Percentiles rank a stretch among this genome's conserved stretches.
phyloP scores from a whole-genome alignment of 345 rosid genomes.

The Triadica sebifera region DNA sequence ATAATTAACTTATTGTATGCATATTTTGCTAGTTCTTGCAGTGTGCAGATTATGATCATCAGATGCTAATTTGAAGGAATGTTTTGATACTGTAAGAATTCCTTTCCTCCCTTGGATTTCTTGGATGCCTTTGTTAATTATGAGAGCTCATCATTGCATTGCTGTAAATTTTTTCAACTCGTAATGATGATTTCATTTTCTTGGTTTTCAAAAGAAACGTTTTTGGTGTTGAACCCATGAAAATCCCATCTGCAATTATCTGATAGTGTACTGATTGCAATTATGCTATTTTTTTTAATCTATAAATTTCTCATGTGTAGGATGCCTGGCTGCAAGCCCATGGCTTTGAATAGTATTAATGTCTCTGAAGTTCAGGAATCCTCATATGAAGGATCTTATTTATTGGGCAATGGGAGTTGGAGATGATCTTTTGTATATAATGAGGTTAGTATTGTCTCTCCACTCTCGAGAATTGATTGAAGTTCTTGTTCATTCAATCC shows the following conservation, averaged over 20 bases:
- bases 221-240: background rate
- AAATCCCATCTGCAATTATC: background rate
- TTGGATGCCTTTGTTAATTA: background rate
- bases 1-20: slow-evolving; percentile 4
- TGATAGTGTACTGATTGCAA: background rate
- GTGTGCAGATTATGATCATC: slow-evolving; percentile 5
- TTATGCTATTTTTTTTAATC: background rate
- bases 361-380: background rate
- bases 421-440: background rate
- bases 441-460: slow-evolving; percentile 16
- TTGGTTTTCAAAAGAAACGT: background rate
- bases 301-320: slow-evolving; percentile 16
- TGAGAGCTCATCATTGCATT: background rate
- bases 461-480: background rate
- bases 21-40: slow-evolving; percentile 8
- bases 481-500: background rate
- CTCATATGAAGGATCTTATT: background rate
- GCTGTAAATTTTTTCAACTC: background rate
- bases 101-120: background rate
- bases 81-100: slow-evolving; percentile 20
- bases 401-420: background rate
- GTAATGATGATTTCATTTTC: background rate
- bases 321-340: slow-evolving; percentile 6
- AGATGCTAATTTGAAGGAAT: background rate
- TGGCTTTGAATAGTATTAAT: background rate